Evolutionary conservation across 176 grass and related monocot species (phyloP).

Genomic region (Chrysopogon serrulatus): DNA sequence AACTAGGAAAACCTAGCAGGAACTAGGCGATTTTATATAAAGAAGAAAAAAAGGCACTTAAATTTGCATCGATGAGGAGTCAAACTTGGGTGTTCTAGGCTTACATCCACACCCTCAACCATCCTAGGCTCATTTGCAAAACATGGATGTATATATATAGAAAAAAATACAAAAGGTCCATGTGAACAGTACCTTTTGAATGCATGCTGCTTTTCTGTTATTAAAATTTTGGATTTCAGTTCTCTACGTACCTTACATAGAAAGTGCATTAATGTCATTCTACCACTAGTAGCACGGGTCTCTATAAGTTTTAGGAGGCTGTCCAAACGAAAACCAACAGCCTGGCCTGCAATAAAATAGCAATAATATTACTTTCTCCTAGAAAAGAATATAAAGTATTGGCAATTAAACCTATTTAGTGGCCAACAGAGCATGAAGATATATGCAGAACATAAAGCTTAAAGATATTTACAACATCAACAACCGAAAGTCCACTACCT

Average conservation of each 20-base stretch:
- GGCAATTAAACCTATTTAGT: constrained; percentile 11
- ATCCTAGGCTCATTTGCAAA: background rate
- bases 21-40: background rate
- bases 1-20: background rate
- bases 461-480: background rate
- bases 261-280: constrained; percentile 91
- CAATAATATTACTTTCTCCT: constrained; percentile 5
- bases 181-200: constrained; percentile 2
- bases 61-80: background rate
- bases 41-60: background rate
- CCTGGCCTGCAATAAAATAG: constrained; percentile 57
- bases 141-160: background rate
- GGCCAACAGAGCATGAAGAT: background rate
- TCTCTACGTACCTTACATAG: constrained; percentile 77
- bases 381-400: background rate
- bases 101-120: background rate
- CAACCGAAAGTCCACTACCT: constrained; percentile 48
- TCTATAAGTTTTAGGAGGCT: constrained; percentile 90
- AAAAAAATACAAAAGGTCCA: background rate
- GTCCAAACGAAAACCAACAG: constrained; percentile 79
- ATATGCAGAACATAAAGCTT: background rate
- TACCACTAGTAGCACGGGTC: constrained; percentile 74
- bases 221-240: background rate
- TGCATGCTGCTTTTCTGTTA: background rate
- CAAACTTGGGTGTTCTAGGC: background rate